phyloP scores from a whole-genome alignment of 176 grass and related monocot species.

The Triticum urartu region DNA sequence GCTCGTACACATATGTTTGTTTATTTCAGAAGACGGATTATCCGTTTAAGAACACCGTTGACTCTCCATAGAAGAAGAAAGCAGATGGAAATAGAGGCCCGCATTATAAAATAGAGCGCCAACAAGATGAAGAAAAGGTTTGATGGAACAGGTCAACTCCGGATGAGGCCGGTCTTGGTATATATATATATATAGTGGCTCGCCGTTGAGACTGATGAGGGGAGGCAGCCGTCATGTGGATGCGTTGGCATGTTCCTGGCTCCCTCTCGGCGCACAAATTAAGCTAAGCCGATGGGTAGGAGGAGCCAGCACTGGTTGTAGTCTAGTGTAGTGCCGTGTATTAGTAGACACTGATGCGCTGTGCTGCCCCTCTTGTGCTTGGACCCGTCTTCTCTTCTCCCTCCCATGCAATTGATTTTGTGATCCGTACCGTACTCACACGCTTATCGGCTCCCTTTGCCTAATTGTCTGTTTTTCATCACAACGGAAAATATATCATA shows the following conservation, averaged over 20 bases:
- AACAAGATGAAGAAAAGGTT: background rate
- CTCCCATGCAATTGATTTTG: no score
- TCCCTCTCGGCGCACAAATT: background rate
- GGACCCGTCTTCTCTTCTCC: no score
- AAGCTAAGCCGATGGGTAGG: no score
- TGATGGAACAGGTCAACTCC: conserved; percentile 43
- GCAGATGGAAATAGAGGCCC: background rate
- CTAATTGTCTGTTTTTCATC: no score
- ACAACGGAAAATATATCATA: no score
- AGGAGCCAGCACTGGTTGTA: background rate
- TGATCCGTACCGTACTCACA: no score
- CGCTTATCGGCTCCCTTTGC: no score
- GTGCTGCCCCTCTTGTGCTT: no score
- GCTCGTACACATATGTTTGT: background rate
- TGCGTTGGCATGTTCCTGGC: conserved; percentile 31
- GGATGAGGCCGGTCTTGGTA: background rate
- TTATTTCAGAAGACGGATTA: background rate
- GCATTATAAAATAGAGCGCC: no score
- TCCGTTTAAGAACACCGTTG: conserved; percentile 24
- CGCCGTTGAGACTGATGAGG: background rate
- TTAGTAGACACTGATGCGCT: no score
- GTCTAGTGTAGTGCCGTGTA: no score
- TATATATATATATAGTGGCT: background rate
- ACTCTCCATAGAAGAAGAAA: background rate
- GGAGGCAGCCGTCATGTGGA: conserved; percentile 29